These are phyloP conservation scores for Stagonosporopsis vannaccii DNA, from an alignment of 2,329 filamentous ascomycete genomes.

Conservation along the genomic window DNA sequence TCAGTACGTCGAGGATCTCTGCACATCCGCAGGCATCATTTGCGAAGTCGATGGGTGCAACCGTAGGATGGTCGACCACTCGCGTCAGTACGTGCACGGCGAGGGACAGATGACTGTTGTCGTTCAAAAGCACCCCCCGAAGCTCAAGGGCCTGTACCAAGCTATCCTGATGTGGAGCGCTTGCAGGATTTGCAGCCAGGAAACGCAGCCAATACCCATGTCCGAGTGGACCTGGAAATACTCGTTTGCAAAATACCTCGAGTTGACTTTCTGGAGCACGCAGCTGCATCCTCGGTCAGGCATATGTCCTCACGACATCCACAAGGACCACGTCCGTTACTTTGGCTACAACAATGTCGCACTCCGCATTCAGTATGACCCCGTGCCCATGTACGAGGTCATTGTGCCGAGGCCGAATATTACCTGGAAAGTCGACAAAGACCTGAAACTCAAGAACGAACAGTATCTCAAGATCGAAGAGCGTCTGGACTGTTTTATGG, in stretches of 20 bases:
- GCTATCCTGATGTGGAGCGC: slow-evolving; percentile 98
- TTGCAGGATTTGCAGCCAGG: slow-evolving; percentile 89
- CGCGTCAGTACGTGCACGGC: slow-evolving; percentile 96
- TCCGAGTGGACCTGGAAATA: slow-evolving; percentile 97
- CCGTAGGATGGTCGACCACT: slow-evolving; percentile 87
- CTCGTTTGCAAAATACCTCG: slow-evolving; percentile 98
- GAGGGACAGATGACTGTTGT: slow-evolving; percentile 93
- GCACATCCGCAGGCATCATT: slow-evolving; percentile 74
- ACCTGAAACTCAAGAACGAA: slow-evolving; percentile 90
- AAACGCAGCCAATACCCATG: slow-evolving; percentile 90
- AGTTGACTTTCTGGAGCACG: slow-evolving; percentile 94
- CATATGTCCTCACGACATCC: slow-evolving; percentile 88
- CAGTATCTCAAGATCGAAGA: slow-evolving; percentile 83
- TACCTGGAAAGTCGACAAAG: slow-evolving; percentile 97
- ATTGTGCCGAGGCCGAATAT: slow-evolving; percentile 88
- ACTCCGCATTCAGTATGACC: slow-evolving; percentile 89
- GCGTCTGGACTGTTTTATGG: slow-evolving; percentile 84
- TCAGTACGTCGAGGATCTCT: slow-evolving; percentile 93
- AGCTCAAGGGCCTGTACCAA: slow-evolving; percentile 70
- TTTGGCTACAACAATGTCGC: slow-evolving; percentile 89
- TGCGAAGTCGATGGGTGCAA: slow-evolving; percentile 88
- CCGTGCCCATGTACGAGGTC: slow-evolving; percentile 91
- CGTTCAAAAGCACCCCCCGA: slow-evolving; percentile 76
- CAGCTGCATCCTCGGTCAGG: slow-evolving; percentile 77
- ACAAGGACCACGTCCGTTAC: slow-evolving; percentile 89